These are phyloP conservation scores for Suillus alpinus DNA, from an alignment of 768 basidiomycete genomes.

Conservation along the genomic window DNA sequence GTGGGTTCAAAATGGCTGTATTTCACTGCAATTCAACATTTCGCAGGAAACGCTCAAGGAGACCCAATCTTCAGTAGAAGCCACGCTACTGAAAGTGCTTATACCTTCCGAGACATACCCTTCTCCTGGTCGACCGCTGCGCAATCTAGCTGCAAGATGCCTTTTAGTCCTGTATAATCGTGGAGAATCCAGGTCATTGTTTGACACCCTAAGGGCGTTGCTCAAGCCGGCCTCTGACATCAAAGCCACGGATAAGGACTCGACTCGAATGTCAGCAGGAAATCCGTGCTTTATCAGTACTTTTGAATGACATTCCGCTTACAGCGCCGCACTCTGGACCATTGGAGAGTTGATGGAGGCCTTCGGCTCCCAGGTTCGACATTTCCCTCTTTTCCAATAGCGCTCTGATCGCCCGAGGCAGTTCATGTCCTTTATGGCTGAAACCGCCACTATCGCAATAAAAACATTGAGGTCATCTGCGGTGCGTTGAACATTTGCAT, in stretches of 20 bases:
- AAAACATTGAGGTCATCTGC: slow-evolving; percentile 71
- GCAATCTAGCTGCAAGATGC: slow-evolving; percentile 78
- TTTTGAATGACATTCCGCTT: slow-evolving; percentile 7
- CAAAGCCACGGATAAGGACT: slow-evolving; percentile 63
- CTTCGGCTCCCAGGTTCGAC: slow-evolving; percentile 78
- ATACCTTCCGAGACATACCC: slow-evolving; percentile 65
- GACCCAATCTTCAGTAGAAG: slow-evolving; percentile 60
- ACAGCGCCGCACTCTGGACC: slow-evolving; percentile 80
- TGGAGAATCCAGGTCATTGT: slow-evolving; percentile 81
- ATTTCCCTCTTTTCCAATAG: neutral
- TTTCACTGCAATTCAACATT: slow-evolving; percentile 3
- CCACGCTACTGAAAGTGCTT: slow-evolving; percentile 64
- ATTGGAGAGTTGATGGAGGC: slow-evolving; percentile 86
- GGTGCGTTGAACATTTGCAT: slow-evolving; percentile 41
- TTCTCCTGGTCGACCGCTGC: slow-evolving; percentile 82
- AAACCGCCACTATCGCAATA: slow-evolving; percentile 64
- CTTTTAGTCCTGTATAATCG: slow-evolving; percentile 69
- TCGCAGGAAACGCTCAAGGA: slow-evolving; percentile 65
- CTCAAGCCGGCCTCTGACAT: slow-evolving; percentile 72
- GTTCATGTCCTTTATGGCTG: slow-evolving; percentile 96
- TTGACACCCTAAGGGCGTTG: slow-evolving; percentile 80
- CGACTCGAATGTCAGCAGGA: slow-evolving; percentile 59
- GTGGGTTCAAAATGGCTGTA: slow-evolving; percentile 22
- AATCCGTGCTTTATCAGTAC: neutral
- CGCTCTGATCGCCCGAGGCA: slow-evolving; percentile 28